Base-by-base conservation (phyloP, 306 rosid species). In the Cicer chorassanicum region DNA sequence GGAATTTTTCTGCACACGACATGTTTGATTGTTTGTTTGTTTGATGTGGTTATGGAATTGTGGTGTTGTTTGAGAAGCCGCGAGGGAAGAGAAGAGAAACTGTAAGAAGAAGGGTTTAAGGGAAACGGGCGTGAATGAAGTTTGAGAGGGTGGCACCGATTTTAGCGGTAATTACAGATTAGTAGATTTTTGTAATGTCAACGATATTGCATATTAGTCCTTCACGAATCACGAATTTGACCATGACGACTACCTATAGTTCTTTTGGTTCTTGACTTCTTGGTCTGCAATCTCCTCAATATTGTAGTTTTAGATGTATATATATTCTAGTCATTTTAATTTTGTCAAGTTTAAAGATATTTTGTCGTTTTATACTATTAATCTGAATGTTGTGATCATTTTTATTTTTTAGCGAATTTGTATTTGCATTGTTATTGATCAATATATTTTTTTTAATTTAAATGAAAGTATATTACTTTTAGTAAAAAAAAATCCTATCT, bases 1-100 rank as follows among this genome's bases (percentile, higher is more conserved):
- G 9, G 40, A 71, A 24, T 12, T 42, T 70, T 24, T 73, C 82
- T 53, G 74, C 29, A 18, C 44, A 79, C 9, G 78, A 46, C 88
- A 85, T 85, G 72, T 57, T 71, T 74, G 53, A 43, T 18, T 7
- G 29, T 21, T 12, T 45, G 72, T 24, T 24, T 24, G 34, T 29
- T 12, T 3, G 42, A 3, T 2, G 16, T 10, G 34, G 34, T 29
- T 29, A 2, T 29, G 54, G 45, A 18, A 54, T 14, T 39, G 68
- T 19, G 15, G 39, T 10, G 40, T 38, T 4, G 29, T 29, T 14
- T 16, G 59, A 53, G 60, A 54, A 49, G 43, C 4, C 29, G 4
- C 73, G n/a, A 48, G 24, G 29, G 59, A 64, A 64, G 19, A 56
- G 39, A 19, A 8, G 18, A 2, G 38, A 48, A 68, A 13, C 1